Evolutionary conservation across 176 grass and related monocot genomes (phyloP), one percentile per base, ranked within the genome.

Genomic region (Hordeum marinum): DNA sequence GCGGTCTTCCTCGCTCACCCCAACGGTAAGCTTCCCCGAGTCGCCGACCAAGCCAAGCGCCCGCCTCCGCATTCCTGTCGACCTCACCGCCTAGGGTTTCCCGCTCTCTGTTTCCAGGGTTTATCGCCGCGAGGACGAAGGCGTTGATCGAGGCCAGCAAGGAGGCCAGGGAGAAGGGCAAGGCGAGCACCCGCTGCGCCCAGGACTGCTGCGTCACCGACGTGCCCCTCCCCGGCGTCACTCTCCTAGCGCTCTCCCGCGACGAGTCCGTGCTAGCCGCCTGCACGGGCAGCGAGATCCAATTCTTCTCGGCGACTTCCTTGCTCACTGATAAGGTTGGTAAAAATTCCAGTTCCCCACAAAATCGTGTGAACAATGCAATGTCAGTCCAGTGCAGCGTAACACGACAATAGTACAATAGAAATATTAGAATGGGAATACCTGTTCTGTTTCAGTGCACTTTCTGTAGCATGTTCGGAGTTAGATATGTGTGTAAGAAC

Each of bases 81-180:
- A 17, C 75, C 65, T 69, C 80, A 14, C 80, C 72, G 7, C 67
- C 36, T 68, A 60, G 69, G 82, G 83, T 54, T 89, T 86, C 45
- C n/a, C 17, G 11, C 39, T 84, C 61, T 17, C 61, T 17, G 20
- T 68, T 64, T 66, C 20, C 89, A 95, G 96, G 96, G 76, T 95
- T 98, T 89, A 80, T 98, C 68, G 96, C 82, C 37, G 93, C 84
- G 13, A 92, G 43, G 86, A 95, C 93, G 10, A 94, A 92, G 82
- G 93, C 88, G 67, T 68, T 95, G 46, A 98, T 95, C 59, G 81
- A 78, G 63, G 88, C 88, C 5, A 89, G 73, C 1, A 98, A 94
- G 85, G 91, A 92, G 67, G 80, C 89, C 45, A 83, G 94, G 20
- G 93, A 90, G 69, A 92, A 92, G 60, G 95, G 92, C 18, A 98